phyloP scores from a whole-genome alignment of 2,329 filamentous ascomycete species.

The Metarhizium anisopliae region DNA sequence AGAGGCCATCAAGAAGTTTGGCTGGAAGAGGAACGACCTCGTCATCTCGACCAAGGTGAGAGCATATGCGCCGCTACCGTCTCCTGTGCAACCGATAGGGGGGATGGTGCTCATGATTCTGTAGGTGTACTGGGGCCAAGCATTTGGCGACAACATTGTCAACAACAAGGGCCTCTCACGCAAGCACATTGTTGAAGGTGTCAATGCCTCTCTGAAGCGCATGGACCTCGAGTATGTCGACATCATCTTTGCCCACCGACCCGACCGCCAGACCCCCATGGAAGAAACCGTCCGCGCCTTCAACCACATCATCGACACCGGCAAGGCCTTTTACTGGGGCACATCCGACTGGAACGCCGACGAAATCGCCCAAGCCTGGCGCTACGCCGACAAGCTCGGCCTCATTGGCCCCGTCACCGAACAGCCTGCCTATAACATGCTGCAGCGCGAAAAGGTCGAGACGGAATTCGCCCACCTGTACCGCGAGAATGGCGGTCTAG shows the following conservation, averaged over 20 bases:
- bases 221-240: constrained; percentile 55
- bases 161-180: constrained; percentile 61
- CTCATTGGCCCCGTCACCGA: constrained; percentile 57
- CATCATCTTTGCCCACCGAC: constrained; percentile 59
- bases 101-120: not conserved
- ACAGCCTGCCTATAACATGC: constrained; percentile 59
- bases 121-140: constrained; percentile 55
- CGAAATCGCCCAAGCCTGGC: constrained; percentile 55
- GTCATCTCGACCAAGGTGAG: constrained; percentile 51
- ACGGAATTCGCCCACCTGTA: constrained; percentile 52
- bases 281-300: constrained; percentile 63
- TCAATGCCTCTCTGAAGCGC: constrained; percentile 48
- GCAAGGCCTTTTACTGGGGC: constrained; percentile 64
- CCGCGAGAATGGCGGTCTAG: constrained; percentile 44
- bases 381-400: constrained; percentile 49
- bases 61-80: not conserved
- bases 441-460: constrained; percentile 54
- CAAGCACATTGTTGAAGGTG: constrained; percentile 62
- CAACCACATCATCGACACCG: constrained; percentile 59
- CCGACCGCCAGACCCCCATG: constrained; percentile 59
- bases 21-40: constrained; percentile 52
- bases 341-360: constrained; percentile 60
- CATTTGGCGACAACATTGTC: constrained; percentile 50
- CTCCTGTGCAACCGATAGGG: too few species aligned
- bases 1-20: constrained; percentile 48